These are phyloP conservation scores for Nakazawaea molendinolei DNA, from an alignment of 805 yeast genomes.

Conservation along the genomic window DNA sequence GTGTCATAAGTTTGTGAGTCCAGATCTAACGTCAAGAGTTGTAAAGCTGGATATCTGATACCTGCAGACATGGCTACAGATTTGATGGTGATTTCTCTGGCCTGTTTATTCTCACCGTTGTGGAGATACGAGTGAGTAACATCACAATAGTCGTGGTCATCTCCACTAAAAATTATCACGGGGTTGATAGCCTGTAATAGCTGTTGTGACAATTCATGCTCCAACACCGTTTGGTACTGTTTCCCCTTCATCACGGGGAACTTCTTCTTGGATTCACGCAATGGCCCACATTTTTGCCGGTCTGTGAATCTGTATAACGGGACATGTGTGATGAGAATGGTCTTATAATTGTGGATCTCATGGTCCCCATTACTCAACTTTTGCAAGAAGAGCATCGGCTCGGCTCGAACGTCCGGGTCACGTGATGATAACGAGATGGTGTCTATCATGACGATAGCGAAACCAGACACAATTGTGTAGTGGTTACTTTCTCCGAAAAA, in stretches of 20 bases:
- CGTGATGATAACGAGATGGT: conserved; percentile 67
- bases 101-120: conserved; percentile 18
- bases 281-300: conserved; percentile 55
- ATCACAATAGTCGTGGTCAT: conserved; percentile 95
- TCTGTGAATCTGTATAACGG: conserved; percentile 73
- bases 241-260: conserved; percentile 72
- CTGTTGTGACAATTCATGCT: conserved; percentile 47
- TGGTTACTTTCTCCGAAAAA: conserved; percentile 70
- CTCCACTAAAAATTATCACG: conserved; percentile 74
- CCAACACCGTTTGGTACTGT: conserved; percentile 89
- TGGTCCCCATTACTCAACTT: conserved; percentile 21
- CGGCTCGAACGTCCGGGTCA: conserved; percentile 34
- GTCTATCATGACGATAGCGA: conserved; percentile 72
- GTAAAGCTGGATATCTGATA: conserved; percentile 77
- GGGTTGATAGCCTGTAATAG: conserved; percentile 61
- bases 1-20: conserved; percentile 12
- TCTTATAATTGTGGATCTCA: conserved; percentile 36
- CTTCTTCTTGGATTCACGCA: conserved; percentile 55
- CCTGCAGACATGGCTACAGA: conserved; percentile 94
- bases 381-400: conserved; percentile 49
- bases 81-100: conserved; percentile 82
- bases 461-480: conserved; percentile 52
- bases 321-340: conserved; percentile 77
- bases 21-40: conserved; percentile 59
- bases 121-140: conserved; percentile 41